phyloP scores from a whole-genome alignment of 1,139 yeast genomes.

The Yamadazyma atlantica region DNA sequence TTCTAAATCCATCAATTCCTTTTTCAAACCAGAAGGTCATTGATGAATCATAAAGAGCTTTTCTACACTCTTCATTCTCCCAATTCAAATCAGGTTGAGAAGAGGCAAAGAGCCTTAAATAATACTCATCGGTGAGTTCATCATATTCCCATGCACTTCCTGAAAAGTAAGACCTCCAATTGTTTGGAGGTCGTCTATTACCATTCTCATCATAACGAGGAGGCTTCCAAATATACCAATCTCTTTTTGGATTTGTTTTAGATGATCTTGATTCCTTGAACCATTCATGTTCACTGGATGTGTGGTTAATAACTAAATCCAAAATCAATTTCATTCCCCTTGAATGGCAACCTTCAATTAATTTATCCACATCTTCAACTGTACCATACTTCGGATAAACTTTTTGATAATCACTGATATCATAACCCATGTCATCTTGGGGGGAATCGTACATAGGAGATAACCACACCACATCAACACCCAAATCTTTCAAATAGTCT shows the following conservation, averaged over 20 bases:
- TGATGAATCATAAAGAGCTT: slow-evolving; percentile 49
- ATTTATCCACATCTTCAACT: slow-evolving; percentile 46
- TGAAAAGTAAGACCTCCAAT: slow-evolving; percentile 53
- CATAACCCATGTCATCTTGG: slow-evolving; percentile 63
- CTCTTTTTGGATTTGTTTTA: slow-evolving; percentile 51
- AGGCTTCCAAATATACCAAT: slow-evolving; percentile 60
- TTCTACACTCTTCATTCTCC: slow-evolving; percentile 29
- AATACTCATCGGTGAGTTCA: slow-evolving; percentile 51
- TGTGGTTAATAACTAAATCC: slow-evolving; percentile 59
- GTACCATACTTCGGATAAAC: slow-evolving; percentile 54
- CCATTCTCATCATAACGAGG: slow-evolving; percentile 47
- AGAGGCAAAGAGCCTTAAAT: slow-evolving; percentile 49
- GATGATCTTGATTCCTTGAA: slow-evolving; percentile 54
- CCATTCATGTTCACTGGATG: slow-evolving; percentile 56
- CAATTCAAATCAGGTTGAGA: slow-evolving; percentile 52
- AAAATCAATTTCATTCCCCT: slow-evolving; percentile 52
- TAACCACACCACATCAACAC: slow-evolving; percentile 54
- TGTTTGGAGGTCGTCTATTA: slow-evolving; percentile 52
- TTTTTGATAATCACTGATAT: slow-evolving; percentile 52
- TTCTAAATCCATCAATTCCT: slow-evolving; percentile 59
- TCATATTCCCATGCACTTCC: slow-evolving; percentile 59
- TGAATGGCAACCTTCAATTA: slow-evolving; percentile 46
- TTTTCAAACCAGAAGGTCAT: slow-evolving; percentile 53
- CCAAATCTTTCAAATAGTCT: slow-evolving; percentile 51
- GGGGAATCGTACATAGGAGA: slow-evolving; percentile 60